Evolutionary conservation across 2,329 filamentous ascomycete species (phyloP).

Genomic region (Xylariaceae sp.): DNA sequence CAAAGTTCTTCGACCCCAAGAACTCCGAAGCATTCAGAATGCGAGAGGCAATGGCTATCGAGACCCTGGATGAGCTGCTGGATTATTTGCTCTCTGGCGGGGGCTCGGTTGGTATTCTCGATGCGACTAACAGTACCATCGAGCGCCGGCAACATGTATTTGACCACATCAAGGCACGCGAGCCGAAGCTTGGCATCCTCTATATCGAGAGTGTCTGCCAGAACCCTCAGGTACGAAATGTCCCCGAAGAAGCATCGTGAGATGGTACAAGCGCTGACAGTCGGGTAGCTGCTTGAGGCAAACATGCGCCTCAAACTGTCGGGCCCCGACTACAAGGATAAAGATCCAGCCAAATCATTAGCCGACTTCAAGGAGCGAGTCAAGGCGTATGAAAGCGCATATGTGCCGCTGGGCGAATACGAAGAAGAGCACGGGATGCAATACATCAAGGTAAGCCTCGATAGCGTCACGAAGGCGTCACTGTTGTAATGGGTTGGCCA

Average conservation of each 20-base stretch:
- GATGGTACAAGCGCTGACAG: conserved; percentile 8
- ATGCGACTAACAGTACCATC: conserved; percentile 95
- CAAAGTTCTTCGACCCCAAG: conserved; percentile 86
- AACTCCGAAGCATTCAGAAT: conserved; percentile 78
- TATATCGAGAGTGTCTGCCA: conserved; percentile 94
- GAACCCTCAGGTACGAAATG: conserved; percentile 57
- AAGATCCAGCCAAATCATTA: conserved; percentile 79
- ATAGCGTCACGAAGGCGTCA: neutral
- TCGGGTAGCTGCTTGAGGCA: conserved; percentile 67
- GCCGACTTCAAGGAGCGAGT: conserved; percentile 92
- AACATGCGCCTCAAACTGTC: conserved; percentile 97
- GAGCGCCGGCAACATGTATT: conserved; percentile 78
- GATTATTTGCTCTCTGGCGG: conserved; percentile 79
- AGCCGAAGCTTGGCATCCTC: conserved; percentile 82
- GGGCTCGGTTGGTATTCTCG: conserved; percentile 89
- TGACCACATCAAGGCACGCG: conserved; percentile 72
- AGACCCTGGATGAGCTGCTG: conserved; percentile 85
- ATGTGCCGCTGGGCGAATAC: conserved; percentile 82
- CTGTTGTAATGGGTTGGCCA: neutral
- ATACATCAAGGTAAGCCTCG: conserved; percentile 74
- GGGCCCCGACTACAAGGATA: conserved; percentile 91
- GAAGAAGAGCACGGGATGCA: conserved; percentile 89
- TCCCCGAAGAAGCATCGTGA: no score
- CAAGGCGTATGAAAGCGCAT: conserved; percentile 87
- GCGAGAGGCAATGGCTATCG: conserved; percentile 85